Conservation (phyloP, 495 filamentous ascomycete species). For the Tuber borchii region DNA sequence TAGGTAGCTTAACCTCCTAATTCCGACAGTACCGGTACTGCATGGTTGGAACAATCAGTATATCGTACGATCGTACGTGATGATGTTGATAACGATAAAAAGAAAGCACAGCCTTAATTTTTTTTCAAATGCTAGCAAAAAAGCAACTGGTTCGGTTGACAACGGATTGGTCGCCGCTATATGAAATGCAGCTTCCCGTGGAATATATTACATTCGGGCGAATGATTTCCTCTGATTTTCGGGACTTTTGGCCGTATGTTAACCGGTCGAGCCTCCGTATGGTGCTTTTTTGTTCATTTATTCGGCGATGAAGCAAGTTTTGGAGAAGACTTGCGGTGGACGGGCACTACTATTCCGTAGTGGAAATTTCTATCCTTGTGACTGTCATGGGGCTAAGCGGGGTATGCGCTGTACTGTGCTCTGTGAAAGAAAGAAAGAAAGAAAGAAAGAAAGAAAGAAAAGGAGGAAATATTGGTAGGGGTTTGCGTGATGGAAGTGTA, state of each 20-base stretch:
- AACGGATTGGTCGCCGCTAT: neutral
- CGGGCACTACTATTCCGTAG: neutral
- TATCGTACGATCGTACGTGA: neutral
- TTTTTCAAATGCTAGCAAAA: neutral
- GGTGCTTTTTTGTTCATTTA: neutral
- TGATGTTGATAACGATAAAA: neutral
- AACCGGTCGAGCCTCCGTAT: neutral
- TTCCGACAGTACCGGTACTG: neutral
- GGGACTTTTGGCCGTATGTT: neutral
- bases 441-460: too few relatives aligned
- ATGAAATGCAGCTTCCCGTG: constrained; percentile 2
- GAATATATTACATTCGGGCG: neutral
- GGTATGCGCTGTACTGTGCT: neutral
- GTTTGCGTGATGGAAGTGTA: neutral
- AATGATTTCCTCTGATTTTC: neutral
- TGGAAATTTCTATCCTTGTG: neutral
- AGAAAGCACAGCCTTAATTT: neutral
- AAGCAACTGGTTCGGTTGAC: neutral
- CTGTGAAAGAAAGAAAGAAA: neutral
- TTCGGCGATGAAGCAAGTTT: neutral
- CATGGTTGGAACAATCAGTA: neutral
- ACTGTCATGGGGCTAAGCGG: neutral
- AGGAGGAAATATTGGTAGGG: neutral
- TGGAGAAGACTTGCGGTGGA: neutral
- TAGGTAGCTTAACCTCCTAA: neutral